Evolutionary conservation across 176 grass and related monocot genomes (phyloP).

Genomic region (Alloteropsis semialata): DNA sequence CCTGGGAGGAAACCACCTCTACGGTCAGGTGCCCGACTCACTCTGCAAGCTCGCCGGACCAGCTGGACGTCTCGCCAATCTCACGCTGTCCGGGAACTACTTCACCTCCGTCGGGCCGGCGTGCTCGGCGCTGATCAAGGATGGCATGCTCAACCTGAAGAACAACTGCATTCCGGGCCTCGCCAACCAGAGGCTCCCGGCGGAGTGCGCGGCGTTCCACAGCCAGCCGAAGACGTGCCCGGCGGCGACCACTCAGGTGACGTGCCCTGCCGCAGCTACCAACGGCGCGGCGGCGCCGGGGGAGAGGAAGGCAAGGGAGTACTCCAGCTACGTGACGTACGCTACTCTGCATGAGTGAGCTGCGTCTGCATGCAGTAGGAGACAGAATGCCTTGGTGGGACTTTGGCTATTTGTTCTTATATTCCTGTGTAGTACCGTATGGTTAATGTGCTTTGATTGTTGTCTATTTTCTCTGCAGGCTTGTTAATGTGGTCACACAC

Average conservation of each 20-base stretch:
- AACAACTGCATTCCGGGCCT: slow-evolving; percentile 88
- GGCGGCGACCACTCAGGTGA: not conserved
- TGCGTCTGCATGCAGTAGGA: not conserved
- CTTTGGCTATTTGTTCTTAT: not conserved
- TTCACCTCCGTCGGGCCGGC: slow-evolving; percentile 53
- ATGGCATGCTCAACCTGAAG: slow-evolving; percentile 41
- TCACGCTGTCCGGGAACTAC: slow-evolving; percentile 73
- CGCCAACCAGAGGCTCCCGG: slow-evolving; percentile 47
- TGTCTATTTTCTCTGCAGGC: slow-evolving; percentile 8
- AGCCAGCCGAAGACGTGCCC: slow-evolving; percentile 53
- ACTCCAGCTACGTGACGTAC: slow-evolving; percentile 51
- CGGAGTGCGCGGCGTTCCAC: slow-evolving; percentile 63
- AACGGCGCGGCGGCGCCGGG: not conserved
- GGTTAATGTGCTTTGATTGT: not conserved
- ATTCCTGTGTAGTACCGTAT: not conserved
- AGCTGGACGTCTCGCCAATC: slow-evolving; percentile 45
- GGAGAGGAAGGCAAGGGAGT: not conserved
- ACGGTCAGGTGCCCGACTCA: slow-evolving; percentile 52
- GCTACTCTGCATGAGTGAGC: slow-evolving; percentile 30
- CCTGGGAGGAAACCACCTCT: slow-evolving; percentile 35
- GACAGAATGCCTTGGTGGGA: not conserved
- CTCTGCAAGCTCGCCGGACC: slow-evolving; percentile 47
- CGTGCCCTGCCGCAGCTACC: not conserved
- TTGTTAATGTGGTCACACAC: slow-evolving; percentile 1
- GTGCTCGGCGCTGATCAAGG: slow-evolving; percentile 41